A percentile compares a stretch with the other conserved stretches of the same genome.
phyloP scores from a whole-genome alignment of 2,329 filamentous ascomycete species.

The Cladorrhinum sp. region DNA sequence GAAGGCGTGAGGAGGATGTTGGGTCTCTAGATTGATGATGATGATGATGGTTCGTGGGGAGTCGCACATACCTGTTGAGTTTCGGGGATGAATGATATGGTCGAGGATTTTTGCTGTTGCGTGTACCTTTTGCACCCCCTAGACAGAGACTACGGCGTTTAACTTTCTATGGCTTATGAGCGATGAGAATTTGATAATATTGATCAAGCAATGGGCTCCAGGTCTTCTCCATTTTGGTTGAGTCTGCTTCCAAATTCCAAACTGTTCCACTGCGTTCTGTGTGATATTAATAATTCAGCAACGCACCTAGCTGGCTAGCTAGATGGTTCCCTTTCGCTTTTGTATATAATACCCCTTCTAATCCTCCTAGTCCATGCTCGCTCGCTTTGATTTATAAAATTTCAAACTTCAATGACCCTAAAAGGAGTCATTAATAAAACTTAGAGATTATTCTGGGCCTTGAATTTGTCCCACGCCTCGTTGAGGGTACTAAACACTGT shows the following conservation, averaged over 20 bases:
- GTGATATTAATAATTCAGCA: too few species aligned
- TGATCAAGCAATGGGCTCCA: too few species aligned
- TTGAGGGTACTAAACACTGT: slow-evolving; percentile 67
- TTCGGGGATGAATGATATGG: background rate
- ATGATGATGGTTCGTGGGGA: background rate
- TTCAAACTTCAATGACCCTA: background rate
- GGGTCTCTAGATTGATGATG: slow-evolving; percentile 49
- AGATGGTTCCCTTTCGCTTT: too few species aligned
- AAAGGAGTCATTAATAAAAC: background rate
- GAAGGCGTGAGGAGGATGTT: slow-evolving; percentile 77
- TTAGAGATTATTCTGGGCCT: slow-evolving; percentile 63
- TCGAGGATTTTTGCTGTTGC: background rate
- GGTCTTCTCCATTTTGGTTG: too few species aligned
- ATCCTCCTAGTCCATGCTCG: background rate
- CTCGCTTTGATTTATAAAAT: background rate
- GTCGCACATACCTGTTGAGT: background rate
- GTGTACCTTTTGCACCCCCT: background rate
- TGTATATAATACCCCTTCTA: background rate
- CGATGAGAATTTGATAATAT: background rate
- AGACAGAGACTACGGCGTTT: background rate
- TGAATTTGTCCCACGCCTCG: slow-evolving; percentile 72
- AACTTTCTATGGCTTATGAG: background rate
- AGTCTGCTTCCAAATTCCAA: too few species aligned
- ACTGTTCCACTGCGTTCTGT: too few species aligned
- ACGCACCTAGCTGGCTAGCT: too few species aligned